A percentile compares a stretch with the other conserved stretches of the same genome.
These are phyloP conservation scores for Tagetes erecta DNA, from an alignment of 129 eudicot species.

Conservation along the genomic window DNA sequence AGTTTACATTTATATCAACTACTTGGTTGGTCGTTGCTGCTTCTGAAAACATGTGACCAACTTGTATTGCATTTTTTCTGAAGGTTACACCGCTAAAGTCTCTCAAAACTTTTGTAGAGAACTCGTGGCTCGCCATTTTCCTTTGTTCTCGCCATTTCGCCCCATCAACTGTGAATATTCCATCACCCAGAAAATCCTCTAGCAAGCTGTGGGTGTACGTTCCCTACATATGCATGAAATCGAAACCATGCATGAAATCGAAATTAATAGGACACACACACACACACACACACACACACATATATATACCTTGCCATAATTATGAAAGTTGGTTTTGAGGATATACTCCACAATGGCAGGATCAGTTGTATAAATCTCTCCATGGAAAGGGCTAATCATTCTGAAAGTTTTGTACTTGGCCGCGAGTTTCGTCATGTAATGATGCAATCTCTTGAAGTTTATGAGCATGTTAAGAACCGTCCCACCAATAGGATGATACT, in stretches of 20 bases:
- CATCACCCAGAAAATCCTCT: background rate
- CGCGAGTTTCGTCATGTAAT: constrained; percentile 60
- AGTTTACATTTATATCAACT: constrained; percentile 52
- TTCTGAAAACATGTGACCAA: too few species aligned
- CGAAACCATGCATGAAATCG: too few species aligned
- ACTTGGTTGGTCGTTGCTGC: constrained; percentile 11
- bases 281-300: too few species aligned
- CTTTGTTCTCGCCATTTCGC: constrained; percentile 27
- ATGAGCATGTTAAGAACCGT: background rate
- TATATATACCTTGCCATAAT: constrained; percentile 33
- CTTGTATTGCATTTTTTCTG: too few species aligned
- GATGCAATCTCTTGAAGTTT: constrained; percentile 51
- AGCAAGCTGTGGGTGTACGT: background rate
- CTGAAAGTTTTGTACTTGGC: constrained; percentile 47
- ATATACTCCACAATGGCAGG: constrained; percentile 52
- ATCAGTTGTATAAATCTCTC: constrained; percentile 59
- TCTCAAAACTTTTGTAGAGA: too few species aligned
- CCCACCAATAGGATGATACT: too few species aligned
- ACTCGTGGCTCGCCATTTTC: too few species aligned
- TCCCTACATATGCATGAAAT: too few species aligned
- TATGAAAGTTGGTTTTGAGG: constrained; percentile 58
- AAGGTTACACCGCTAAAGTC: too few species aligned
- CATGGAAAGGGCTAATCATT: constrained; percentile 34
- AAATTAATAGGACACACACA: too few species aligned
- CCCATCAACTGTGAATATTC: background rate